phyloP scores from a whole-genome alignment of 768 basidiomycete species.

The Lactifluus subvellereus region DNA sequence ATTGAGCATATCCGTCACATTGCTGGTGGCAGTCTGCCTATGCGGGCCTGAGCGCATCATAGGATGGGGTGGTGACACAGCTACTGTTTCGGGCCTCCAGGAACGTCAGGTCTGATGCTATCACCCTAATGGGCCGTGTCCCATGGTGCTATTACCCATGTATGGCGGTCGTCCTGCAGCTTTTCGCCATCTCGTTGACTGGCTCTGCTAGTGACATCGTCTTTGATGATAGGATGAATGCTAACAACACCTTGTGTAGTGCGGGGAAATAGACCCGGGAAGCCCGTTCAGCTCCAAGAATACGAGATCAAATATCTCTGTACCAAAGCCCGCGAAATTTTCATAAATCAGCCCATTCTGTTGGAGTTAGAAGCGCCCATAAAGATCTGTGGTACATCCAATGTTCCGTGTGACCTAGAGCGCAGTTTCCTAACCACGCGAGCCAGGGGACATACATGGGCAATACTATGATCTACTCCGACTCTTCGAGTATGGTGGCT shows the following conservation, averaged over 20 bases:
- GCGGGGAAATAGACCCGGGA: constrained; percentile 96
- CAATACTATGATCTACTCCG: constrained; percentile 99
- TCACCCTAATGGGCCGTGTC: neutral
- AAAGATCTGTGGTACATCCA: constrained; percentile 92
- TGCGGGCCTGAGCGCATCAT: neutral
- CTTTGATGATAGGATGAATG: neutral
- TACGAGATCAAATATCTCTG: constrained; percentile 99
- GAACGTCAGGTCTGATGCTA: neutral
- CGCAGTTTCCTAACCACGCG: constrained; percentile 1
- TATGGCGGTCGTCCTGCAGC: neutral
- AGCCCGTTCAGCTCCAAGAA: constrained; percentile 95
- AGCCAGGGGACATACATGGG: constrained; percentile 92
- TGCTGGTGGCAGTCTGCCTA: constrained; percentile 1
- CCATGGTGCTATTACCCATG: neutral
- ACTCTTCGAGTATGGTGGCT: constrained; percentile 98
- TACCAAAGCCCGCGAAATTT: constrained; percentile 97
- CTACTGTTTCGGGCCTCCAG: neutral
- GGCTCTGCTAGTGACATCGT: neutral
- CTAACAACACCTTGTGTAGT: constrained; percentile 43
- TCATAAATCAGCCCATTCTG: constrained; percentile 97
- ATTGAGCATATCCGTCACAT: neutral
- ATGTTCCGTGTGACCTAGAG: constrained; percentile 9
- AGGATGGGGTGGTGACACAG: neutral
- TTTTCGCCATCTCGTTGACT: neutral
- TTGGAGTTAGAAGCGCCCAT: constrained; percentile 98